Base-by-base conservation (phyloP, 192 early-diverging fungal genomes). In the Umbelopsis isabellina region DNA sequence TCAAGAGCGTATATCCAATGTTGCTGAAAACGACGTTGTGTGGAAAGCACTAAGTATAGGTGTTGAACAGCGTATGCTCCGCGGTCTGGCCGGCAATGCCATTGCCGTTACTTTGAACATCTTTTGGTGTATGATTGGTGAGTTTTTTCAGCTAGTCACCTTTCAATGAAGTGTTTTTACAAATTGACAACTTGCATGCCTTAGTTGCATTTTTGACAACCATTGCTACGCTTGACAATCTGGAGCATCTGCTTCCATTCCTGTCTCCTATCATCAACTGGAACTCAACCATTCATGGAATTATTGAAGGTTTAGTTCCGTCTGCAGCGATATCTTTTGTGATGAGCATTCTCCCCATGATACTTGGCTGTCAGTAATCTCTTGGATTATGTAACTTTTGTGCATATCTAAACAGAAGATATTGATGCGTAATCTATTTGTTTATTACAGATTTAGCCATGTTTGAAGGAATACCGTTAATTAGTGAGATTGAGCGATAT, bases 31-130 rank as follows among this genome's bases (percentile, higher is more conserved):
- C 47, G 90, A 95, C 70, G 76, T 95, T 15, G 82, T 93, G 20
- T 95, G 93, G 93, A 70, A 83, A 13, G 92, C 91, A 66, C 76
- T 91, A 37, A 82, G 82, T 44, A 65, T 88, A 12, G 71, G 71
- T 4, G 77, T 73, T 9, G 71, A 80, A 49, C 66, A 79, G 23
- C 79, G 86, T 9, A 80, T 87, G 35, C 67, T 83, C 9, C 77
- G 90, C 22, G 76, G 67, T 15, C 48, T 86, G 66, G 13, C 89
- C 10, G 82, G 88, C 16, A 75, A 85, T 11, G 65, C 66, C 0
- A 58, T 82, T 12, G 77, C 83, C 0, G 46, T 87, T 3, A 85
- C 76, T 2, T 53, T 95, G 74, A 82, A 83, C 6, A 58, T 91
- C 12, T 68, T 87, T 67, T 95, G 91, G 92, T 82, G 83, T 15